Base-by-base conservation (phyloP, 2,329 filamentous ascomycete species). In the Colletotrichum limetticola region DNA sequence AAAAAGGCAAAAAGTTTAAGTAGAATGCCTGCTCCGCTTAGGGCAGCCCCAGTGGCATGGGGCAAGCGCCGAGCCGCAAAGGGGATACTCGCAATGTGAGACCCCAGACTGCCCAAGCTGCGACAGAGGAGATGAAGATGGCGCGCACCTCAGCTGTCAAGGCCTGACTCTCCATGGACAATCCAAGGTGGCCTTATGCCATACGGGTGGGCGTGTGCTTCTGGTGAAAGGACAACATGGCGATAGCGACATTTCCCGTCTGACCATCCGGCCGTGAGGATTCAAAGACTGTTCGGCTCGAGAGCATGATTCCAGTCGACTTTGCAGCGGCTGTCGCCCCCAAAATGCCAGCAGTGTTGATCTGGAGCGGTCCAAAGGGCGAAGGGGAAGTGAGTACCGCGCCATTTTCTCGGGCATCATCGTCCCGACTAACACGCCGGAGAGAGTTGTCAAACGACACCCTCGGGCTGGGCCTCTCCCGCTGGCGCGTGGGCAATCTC, bases 341-440 rank as follows among this genome's bases (percentile, higher is more conserved):
- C 9, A 24, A 22, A 37, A 60, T 70, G 66, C 60, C 60, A 49
- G 19, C 26, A 35, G 30, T 24, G 24, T 8, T 32, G 30, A 69
- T 61, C 55, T 70, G 60, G 70, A 65, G 66, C 55, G 60, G 59
- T 72, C 66, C 55, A 60, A 55, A 68, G 57, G 59, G n/a, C 24
- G 26, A 59, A 59, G 55, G 57, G 55, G 55, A n/a, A n/a, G 35
- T 58, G 42, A 61, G n/a, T 28, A 42, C 16, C 56, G 64, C 57
- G 57, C 56, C 63, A 71, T 67, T 60, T 68, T 32, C 19, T 62
- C 37, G 68, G 19, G 42, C 49, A 64, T 69, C 59, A 32, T 69
- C 53, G 32, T 12, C 22, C 58, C 37, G 32, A 30, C 53, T 59
- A 22, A 46, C 30, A 26, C 28, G 22, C 58, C 55, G 35, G 19